Conservation (phyloP, 805 yeast species). For the Cyberlindnera galapagoensis region DNA sequence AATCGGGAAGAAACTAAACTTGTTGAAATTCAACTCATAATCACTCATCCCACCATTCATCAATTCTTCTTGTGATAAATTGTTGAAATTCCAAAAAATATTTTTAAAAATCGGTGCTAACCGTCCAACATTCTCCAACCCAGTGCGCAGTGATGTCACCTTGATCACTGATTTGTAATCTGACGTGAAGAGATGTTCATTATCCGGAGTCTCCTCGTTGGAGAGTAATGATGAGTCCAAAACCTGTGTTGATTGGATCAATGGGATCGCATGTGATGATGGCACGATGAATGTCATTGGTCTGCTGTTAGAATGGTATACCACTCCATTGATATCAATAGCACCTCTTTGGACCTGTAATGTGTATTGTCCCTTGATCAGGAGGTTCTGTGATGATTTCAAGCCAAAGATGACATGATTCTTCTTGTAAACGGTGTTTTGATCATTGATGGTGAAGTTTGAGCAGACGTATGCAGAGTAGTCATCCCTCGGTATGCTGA, state of each 20-base stretch:
- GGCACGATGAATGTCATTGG: slow-evolving; percentile 31
- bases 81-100: slow-evolving; percentile 26
- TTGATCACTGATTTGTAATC: slow-evolving; percentile 38
- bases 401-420: slow-evolving; percentile 36
- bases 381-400: slow-evolving; percentile 33
- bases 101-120: slow-evolving; percentile 41
- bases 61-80: slow-evolving; percentile 9
- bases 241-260: slow-evolving; percentile 37
- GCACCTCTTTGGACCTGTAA: slow-evolving; percentile 42
- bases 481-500: too few relatives aligned
- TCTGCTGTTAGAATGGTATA: slow-evolving; percentile 25
- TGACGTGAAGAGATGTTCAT: slow-evolving; percentile 32
- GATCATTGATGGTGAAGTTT: slow-evolving; percentile 31
- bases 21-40: slow-evolving; percentile 23
- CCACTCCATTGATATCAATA: slow-evolving; percentile 34
- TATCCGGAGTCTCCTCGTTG: slow-evolving; percentile 27
- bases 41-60: slow-evolving; percentile 13
- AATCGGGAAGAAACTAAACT: slow-evolving; percentile 35
- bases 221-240: slow-evolving; percentile 24
- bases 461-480: slow-evolving; percentile 26
- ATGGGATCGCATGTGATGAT: slow-evolving; percentile 32
- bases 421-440: slow-evolving; percentile 31
- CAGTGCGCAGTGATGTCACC: slow-evolving; percentile 32
- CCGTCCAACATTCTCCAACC: slow-evolving; percentile 37
- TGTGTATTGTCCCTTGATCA: slow-evolving; percentile 42